Percentiles rank a stretch among this genome's conserved stretches.
These are phyloP conservation scores for Ampelocalamus luodianensis DNA, from an alignment of 176 grass and related monocot species.

Conservation along the genomic window DNA sequence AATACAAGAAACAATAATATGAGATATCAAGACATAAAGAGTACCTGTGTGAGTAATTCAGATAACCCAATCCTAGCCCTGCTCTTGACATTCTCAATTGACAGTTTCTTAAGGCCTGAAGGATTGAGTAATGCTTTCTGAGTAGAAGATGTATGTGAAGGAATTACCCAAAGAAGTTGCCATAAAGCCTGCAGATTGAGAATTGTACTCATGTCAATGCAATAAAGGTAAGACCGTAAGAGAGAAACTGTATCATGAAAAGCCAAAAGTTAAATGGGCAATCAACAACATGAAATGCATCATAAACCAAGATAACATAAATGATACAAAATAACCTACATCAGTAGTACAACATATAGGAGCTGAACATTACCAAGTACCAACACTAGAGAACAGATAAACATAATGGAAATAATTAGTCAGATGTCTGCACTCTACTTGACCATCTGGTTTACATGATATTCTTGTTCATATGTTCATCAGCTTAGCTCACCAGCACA, in stretches of 20 bases:
- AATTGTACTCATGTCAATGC: conserved; percentile 12
- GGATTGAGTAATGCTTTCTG: conserved; percentile 53
- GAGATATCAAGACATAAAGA: conserved; percentile 35
- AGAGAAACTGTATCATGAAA: background rate
- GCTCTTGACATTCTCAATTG: conserved; percentile 78
- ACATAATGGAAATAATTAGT: background rate
- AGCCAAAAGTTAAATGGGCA: background rate
- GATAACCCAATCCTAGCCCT: conserved; percentile 76
- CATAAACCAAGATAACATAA: background rate
- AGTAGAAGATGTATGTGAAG: conserved; percentile 57
- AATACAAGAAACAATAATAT: conserved; percentile 31
- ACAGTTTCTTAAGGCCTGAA: conserved; percentile 83
- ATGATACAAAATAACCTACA: background rate
- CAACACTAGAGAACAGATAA: conserved; percentile 5
- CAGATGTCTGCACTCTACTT: background rate
- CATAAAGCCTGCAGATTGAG: conserved; percentile 79
- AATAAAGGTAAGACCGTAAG: background rate
- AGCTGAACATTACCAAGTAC: background rate
- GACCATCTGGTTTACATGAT: background rate
- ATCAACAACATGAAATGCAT: conserved; percentile 18
- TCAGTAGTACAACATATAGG: background rate
- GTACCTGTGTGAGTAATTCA: conserved; percentile 83
- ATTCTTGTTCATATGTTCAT: conserved; percentile 12
- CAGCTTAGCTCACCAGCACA: background rate
- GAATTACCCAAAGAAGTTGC: conserved; percentile 97